Conservation (phyloP, 371 early-diverging fungal species). For the Capillidium heterosporum region DNA sequence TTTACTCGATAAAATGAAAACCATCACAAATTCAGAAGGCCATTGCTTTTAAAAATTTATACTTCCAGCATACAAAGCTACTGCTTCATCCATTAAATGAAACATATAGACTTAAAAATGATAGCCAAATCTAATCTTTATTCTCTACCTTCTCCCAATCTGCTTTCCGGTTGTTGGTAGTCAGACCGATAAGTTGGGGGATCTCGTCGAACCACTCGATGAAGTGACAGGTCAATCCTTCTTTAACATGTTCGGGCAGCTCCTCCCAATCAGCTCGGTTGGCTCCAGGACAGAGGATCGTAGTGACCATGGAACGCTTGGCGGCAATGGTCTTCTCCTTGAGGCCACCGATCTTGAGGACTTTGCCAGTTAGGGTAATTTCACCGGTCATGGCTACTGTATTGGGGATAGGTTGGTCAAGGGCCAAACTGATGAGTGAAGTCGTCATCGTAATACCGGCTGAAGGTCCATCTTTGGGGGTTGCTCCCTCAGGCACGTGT, state of each 20-base stretch:
- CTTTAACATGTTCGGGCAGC: constrained; percentile 73
- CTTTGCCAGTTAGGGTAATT: constrained; percentile 87
- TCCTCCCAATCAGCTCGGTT: constrained; percentile 91
- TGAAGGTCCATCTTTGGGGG: constrained; percentile 95
- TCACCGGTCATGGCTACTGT: constrained; percentile 96
- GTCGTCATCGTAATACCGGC: constrained; percentile 94
- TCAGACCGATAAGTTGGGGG: constrained; percentile 2
- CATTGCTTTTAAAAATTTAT: too few relatives aligned
- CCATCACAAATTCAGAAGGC: too few relatives aligned
- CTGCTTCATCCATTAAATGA: too few relatives aligned
- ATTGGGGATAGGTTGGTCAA: constrained; percentile 47
- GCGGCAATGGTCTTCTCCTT: constrained; percentile 97
- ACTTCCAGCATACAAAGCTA: too few relatives aligned
- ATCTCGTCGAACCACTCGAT: constrained; percentile 63
- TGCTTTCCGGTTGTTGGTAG: neutral
- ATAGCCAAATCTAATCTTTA: neutral
- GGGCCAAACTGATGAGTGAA: constrained; percentile 74
- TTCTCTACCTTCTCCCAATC: neutral
- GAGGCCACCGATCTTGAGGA: constrained; percentile 91
- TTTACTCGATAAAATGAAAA: too few relatives aligned
- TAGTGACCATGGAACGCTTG: constrained; percentile 77
- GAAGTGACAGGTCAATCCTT: constrained; percentile 68
- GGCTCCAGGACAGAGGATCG: constrained; percentile 74
- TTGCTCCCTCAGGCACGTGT: constrained; percentile 95
- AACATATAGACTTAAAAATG: too few relatives aligned